phyloP scores from a whole-genome alignment of 768 basidiomycete species.

The Collybiopsis luxurians region DNA sequence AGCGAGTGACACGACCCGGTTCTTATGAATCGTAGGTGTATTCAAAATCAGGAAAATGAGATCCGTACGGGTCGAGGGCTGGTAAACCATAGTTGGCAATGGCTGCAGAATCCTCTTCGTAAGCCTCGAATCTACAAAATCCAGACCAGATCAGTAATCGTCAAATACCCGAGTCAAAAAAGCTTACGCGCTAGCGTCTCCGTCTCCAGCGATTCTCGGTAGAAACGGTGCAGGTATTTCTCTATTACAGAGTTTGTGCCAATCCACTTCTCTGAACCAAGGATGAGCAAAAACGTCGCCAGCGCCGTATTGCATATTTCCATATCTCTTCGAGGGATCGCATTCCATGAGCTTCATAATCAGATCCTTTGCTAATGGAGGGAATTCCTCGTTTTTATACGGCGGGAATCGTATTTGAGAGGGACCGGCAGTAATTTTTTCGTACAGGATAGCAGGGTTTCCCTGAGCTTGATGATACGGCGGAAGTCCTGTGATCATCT shows the following conservation, averaged over 20 bases:
- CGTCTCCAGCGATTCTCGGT: slow-evolving; percentile 88
- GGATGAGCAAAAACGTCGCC: slow-evolving; percentile 90
- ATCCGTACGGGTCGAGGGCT: slow-evolving; percentile 60
- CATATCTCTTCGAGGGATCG: slow-evolving; percentile 85
- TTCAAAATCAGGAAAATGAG: slow-evolving; percentile 76
- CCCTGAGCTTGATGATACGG: slow-evolving; percentile 89
- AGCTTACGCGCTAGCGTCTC: slow-evolving; percentile 93
- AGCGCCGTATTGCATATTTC: slow-evolving; percentile 85
- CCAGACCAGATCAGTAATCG: slow-evolving; percentile 11
- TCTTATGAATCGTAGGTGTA: slow-evolving; percentile 40
- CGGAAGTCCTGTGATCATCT: slow-evolving; percentile 95
- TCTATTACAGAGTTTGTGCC: slow-evolving; percentile 73
- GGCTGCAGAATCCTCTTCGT: slow-evolving; percentile 68
- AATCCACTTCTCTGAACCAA: slow-evolving; percentile 95
- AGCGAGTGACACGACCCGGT: neutral
- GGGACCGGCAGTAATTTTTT: slow-evolving; percentile 83
- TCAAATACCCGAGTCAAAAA: slow-evolving; percentile 2
- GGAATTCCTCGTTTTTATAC: slow-evolving; percentile 53
- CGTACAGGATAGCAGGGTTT: slow-evolving; percentile 86
- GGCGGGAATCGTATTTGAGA: slow-evolving; percentile 76
- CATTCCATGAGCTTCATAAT: slow-evolving; percentile 89
- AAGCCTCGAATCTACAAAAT: slow-evolving; percentile 62
- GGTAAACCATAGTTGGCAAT: slow-evolving; percentile 56
- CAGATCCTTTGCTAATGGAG: slow-evolving; percentile 65
- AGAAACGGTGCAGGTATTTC: slow-evolving; percentile 96